phyloP scores from a whole-genome alignment of 495 filamentous ascomycete species.

The Annulohypoxylon bovei region DNA sequence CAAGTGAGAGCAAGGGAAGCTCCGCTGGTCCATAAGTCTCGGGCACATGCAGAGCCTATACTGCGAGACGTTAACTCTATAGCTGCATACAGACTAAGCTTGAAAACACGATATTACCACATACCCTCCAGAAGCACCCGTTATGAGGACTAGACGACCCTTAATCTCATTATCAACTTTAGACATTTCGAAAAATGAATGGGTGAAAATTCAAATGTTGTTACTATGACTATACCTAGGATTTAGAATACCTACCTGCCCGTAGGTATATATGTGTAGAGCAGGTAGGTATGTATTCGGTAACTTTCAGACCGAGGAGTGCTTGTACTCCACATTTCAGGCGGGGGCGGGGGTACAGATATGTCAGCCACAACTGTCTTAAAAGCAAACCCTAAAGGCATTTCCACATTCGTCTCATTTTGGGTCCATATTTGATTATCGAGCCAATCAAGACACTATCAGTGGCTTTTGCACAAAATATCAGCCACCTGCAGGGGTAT shows the following conservation, averaged over 20 bases:
- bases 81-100: not conserved
- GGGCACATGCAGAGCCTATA: slow-evolving; percentile 70
- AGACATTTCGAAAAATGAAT: slow-evolving; percentile 29
- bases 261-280: not conserved
- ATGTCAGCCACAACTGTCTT: slow-evolving; percentile 7
- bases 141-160: slow-evolving; percentile 70
- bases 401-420: slow-evolving; percentile 38
- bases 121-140: slow-evolving; percentile 73
- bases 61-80: slow-evolving; percentile 46
- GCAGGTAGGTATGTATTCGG: not conserved
- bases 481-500: slow-evolving; percentile 39
- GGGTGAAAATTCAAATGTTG: not conserved
- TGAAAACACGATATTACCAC: slow-evolving; percentile 25
- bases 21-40: slow-evolving; percentile 62
- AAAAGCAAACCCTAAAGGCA: not conserved
- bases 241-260: not conserved
- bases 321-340: not conserved
- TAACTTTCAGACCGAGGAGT: not conserved
- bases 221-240: not conserved
- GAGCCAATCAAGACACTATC: slow-evolving; percentile 44
- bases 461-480: slow-evolving; percentile 40
- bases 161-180: slow-evolving; percentile 61
- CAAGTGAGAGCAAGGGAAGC: slow-evolving; percentile 71
- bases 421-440: slow-evolving; percentile 32
- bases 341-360: not conserved